A percentile compares a stretch with the other conserved stretches of the same genome.
Evolutionary conservation across 768 basidiomycete genomes (phyloP).

Genomic region (Tulasnella calospora): DNA sequence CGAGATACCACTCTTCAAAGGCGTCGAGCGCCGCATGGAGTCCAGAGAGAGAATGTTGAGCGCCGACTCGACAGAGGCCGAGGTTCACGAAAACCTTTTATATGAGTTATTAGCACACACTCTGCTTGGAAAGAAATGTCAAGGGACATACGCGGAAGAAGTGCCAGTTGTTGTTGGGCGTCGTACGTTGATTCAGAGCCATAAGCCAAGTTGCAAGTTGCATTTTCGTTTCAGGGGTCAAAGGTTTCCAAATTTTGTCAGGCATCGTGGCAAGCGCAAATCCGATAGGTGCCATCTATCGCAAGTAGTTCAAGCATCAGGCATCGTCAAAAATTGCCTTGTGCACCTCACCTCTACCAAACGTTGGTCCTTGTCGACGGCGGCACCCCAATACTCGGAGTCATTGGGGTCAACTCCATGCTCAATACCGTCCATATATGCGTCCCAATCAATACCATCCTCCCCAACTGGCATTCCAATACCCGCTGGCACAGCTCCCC

Average conservation of each 20-base stretch:
- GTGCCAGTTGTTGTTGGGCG: conserved; percentile 20
- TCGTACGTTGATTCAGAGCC: conserved; percentile 55
- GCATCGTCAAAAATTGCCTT: neutral
- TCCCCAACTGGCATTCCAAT: conserved; percentile 59
- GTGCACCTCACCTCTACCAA: conserved; percentile 54
- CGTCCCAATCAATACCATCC: conserved; percentile 43
- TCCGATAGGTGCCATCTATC: conserved; percentile 60
- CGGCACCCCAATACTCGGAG: conserved; percentile 70
- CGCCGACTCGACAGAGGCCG: conserved; percentile 58
- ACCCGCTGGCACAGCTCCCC: conserved; percentile 55
- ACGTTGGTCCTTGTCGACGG: conserved; percentile 67
- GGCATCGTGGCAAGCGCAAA: conserved; percentile 62
- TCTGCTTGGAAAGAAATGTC: too few species aligned
- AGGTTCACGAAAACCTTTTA: conserved; percentile 66
- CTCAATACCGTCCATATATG: conserved; percentile 62
- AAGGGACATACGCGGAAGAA: conserved; percentile 18
- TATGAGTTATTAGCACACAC: neutral
- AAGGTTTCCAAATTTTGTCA: conserved; percentile 61
- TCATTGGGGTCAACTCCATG: conserved; percentile 62
- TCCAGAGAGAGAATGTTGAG: conserved; percentile 51
- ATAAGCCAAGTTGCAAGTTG: conserved; percentile 63
- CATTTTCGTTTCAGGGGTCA: conserved; percentile 49
- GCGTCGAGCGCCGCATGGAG: conserved; percentile 69
- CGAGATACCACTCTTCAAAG: conserved; percentile 73
- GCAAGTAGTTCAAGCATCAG: neutral